phyloP scores from a whole-genome alignment of 2,329 filamentous ascomycete species.

The Aspergillus latus region DNA sequence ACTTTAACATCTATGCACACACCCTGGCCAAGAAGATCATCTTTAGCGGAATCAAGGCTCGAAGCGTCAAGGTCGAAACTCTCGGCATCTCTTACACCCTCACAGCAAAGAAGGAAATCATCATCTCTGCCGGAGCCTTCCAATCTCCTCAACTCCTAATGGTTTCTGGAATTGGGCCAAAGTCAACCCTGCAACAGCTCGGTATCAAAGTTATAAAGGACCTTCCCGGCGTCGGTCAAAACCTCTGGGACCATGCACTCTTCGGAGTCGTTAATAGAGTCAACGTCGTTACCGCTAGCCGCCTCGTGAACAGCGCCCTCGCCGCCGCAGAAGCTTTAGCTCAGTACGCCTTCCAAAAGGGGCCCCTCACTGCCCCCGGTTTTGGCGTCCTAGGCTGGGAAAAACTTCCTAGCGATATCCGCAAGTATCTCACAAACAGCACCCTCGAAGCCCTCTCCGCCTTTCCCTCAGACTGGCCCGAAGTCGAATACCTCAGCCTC shows the following conservation, averaged over 20 bases:
- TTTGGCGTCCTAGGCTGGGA: slow-evolving; percentile 24
- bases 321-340: neutral
- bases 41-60: slow-evolving; percentile 12
- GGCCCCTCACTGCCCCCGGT: slow-evolving; percentile 11
- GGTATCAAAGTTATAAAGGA: slow-evolving; percentile 9
- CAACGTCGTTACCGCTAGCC: slow-evolving; percentile 6
- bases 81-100: slow-evolving; percentile 3
- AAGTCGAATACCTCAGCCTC: slow-evolving; percentile 35
- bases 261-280: slow-evolving; percentile 13
- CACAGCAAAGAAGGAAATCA: slow-evolving; percentile 13
- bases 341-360: slow-evolving; percentile 6
- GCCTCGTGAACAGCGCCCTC: neutral
- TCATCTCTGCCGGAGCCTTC: slow-evolving; percentile 17
- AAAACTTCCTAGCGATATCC: slow-evolving; percentile 24
- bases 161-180: slow-evolving; percentile 24
- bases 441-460: slow-evolving; percentile 17
- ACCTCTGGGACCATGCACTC: slow-evolving; percentile 15
- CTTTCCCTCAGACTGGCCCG: slow-evolving; percentile 37
- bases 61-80: slow-evolving; percentile 12
- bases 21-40: slow-evolving; percentile 17
- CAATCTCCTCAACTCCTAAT: slow-evolving; percentile 27
- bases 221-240: slow-evolving; percentile 16
- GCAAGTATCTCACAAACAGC: slow-evolving; percentile 13
- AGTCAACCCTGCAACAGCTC: neutral
- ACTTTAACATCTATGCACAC: slow-evolving; percentile 5